phyloP scores from a whole-genome alignment of 2,329 filamentous ascomycete genomes.

The Apiospora arundinis region DNA sequence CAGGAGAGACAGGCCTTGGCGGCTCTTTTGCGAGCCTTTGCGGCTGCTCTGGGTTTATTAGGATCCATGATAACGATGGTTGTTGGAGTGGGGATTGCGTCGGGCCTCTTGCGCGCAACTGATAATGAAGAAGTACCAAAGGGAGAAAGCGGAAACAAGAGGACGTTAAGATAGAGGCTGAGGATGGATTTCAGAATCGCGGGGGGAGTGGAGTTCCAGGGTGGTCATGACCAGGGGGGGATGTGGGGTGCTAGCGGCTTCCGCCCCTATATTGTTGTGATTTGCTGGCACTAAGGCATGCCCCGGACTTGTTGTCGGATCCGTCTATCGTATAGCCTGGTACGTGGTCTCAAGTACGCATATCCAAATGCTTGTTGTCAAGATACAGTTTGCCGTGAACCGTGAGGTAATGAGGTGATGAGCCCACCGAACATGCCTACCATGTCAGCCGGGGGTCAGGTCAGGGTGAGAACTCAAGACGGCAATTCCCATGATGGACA shows the following conservation, averaged over 20 bases:
- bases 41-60: slow-evolving; percentile 39
- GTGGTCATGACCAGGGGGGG: slow-evolving; percentile 9
- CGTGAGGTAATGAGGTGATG: no score
- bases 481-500: neutral
- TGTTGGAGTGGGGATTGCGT: neutral
- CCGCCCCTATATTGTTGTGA: neutral
- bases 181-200: neutral
- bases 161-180: slow-evolving; percentile 11
- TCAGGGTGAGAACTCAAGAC: neutral
- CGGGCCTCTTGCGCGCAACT: neutral
- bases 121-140: neutral
- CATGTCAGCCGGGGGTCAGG: no score
- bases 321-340: neutral
- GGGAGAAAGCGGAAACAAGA: neutral
- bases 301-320: neutral
- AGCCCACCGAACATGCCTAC: no score
- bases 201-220: slow-evolving; percentile 16
- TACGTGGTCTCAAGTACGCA: neutral
- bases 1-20: slow-evolving; percentile 59
- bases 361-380: no score
- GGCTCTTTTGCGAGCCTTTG: slow-evolving; percentile 52
- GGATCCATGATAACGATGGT: slow-evolving; percentile 13
- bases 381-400: no score
- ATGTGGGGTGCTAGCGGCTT: neutral
- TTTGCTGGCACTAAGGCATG: slow-evolving; percentile 1